Evolutionary conservation across 495 filamentous ascomycete genomes (phyloP).

Genomic region (Daldinia loculata): DNA sequence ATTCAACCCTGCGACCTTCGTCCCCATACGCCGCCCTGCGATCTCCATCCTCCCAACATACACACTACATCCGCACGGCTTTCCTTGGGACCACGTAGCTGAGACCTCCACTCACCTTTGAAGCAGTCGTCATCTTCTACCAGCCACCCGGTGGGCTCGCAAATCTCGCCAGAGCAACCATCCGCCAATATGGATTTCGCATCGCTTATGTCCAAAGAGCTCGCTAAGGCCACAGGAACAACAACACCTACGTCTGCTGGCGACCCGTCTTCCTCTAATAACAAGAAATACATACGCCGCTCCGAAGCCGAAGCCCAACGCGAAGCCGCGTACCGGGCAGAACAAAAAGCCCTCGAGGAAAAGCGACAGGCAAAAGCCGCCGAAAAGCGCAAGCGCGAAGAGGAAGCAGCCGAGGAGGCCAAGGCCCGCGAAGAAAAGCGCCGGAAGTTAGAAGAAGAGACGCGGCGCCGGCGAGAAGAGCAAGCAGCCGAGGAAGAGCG

Average conservation of each 20-base stretch:
- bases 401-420: conserved; percentile 76
- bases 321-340: conserved; percentile 78
- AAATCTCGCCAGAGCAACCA: conserved; percentile 1
- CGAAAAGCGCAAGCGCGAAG: conserved; percentile 89
- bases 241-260: conserved; percentile 36
- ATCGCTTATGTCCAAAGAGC: conserved; percentile 86
- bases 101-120: background rate
- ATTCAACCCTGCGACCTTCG: conserved; percentile 1
- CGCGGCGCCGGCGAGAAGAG: conserved; percentile 70
- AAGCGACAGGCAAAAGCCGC: conserved; percentile 71
- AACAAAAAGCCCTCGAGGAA: conserved; percentile 73
- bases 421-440: conserved; percentile 81
- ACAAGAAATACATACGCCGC: conserved; percentile 86
- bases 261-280: conserved; percentile 2
- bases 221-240: conserved; percentile 72
- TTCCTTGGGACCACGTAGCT: conserved; percentile 3
- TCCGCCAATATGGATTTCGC: conserved; percentile 84
- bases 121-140: background rate
- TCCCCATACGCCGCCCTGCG: background rate
- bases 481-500: conserved; percentile 69
- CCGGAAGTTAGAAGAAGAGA: conserved; percentile 81
- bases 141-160: background rate
- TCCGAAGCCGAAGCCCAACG: conserved; percentile 87
- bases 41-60: background rate
- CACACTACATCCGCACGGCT: background rate